phyloP scores from a whole-genome alignment of 495 filamentous ascomycete species.

The Penicillium pancosmium region DNA sequence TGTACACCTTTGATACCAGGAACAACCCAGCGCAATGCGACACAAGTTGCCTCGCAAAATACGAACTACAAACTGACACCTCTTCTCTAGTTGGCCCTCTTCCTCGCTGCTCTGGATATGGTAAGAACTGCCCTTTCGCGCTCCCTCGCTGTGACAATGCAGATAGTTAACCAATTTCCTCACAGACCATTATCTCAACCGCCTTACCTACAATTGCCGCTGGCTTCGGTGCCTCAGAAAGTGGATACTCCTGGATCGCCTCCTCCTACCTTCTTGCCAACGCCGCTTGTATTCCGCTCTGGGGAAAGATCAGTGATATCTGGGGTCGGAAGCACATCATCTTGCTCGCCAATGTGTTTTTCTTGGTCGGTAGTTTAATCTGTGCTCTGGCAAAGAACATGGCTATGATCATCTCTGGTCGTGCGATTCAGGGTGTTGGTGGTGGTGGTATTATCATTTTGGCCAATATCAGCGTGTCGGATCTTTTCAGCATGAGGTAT shows the following conservation, averaged over 20 bases:
- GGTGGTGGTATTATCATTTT: slow-evolving; percentile 80
- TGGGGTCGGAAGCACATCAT: slow-evolving; percentile 84
- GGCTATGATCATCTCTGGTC: slow-evolving; percentile 72
- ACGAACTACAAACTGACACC: slow-evolving; percentile 15
- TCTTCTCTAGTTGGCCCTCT: slow-evolving; percentile 48
- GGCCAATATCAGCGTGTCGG: slow-evolving; percentile 80
- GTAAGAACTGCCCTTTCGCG: slow-evolving; percentile 26
- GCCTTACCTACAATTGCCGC: slow-evolving; percentile 65
- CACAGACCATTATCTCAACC: slow-evolving; percentile 55
- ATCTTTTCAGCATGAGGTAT: slow-evolving; percentile 73
- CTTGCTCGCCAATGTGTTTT: slow-evolving; percentile 69
- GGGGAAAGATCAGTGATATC: slow-evolving; percentile 87
- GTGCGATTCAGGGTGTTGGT: slow-evolving; percentile 82
- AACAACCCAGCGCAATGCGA: background rate
- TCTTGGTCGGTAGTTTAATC: slow-evolving; percentile 76
- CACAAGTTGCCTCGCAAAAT: background rate
- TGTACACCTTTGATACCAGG: slow-evolving; percentile 14
- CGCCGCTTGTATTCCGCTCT: slow-evolving; percentile 68
- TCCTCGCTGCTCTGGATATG: slow-evolving; percentile 58
- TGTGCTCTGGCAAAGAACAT: slow-evolving; percentile 68
- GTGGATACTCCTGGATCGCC: slow-evolving; percentile 79
- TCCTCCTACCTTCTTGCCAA: slow-evolving; percentile 71
- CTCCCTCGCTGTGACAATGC: background rate
- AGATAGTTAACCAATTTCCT: slow-evolving; percentile 1
- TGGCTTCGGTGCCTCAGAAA: slow-evolving; percentile 60